Evolutionary conservation across 768 basidiomycete species (phyloP), one percentile per base, ranked within the genome.

Genomic region (Lactifluus pinguis): DNA sequence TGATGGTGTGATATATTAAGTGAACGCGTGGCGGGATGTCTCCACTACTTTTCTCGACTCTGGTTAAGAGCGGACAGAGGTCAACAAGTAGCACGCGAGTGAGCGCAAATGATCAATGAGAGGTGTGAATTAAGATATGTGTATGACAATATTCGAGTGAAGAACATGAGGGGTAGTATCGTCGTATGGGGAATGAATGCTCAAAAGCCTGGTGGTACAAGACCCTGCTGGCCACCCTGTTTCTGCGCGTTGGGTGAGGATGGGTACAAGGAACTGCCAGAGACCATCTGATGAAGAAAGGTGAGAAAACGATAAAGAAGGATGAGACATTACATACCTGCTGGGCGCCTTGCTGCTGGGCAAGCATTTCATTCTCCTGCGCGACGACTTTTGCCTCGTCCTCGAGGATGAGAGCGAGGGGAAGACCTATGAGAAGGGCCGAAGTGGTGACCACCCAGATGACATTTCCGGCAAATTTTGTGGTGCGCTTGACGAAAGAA

Each of bases 401-500:
- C 75, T 99, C 97, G 68, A 98, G 79, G 62, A 85, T 87, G 67
- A 98, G 80, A 5, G 95, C 93, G 63, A 98, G 79, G 38, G 97
- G 97, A 42, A 99, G 79, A 14, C 92, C 97, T 53, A 99, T 87
- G 65, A 99, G 83, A 57, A 99, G 78, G 1, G 95, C 94, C 48
- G 88, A 91, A 9, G 95, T 98, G 57, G 92, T 94, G 70, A 98
- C 77, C 63, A 97, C 81, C 97, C 97, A 99, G 59, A 95, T 89
- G 67, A 93, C 75, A 72, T 89, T 94, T 14, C 97, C 95, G 38
- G 85, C 81, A 53, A 89, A 67, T 75, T 85, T 89, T 51, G 84
- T 79, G 7, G 83, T 78, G 60, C 80, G 82, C 69, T 83, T 87
- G 36, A 91, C 55, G 72, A 86, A 82, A 2, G 80, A 75, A 4